Conservation (phyloP, 257 asterid species). For the Scutellaria barbata region DNA sequence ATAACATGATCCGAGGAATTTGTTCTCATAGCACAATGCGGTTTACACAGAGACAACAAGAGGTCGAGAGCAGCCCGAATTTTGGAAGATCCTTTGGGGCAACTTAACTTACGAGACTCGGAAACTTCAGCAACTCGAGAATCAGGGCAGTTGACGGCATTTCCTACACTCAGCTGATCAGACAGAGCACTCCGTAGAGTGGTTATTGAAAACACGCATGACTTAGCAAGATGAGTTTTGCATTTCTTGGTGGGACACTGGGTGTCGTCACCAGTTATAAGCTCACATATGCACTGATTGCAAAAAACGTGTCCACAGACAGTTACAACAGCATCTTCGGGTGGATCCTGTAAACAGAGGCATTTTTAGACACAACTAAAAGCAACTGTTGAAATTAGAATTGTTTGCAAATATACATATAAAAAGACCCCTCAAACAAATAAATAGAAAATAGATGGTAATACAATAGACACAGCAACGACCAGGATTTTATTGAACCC, state of each 20-base stretch:
- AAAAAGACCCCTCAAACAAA: not conserved
- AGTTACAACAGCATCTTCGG: constrained; percentile 94
- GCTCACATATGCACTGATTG: constrained; percentile 93
- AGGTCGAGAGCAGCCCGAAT: constrained; percentile 83
- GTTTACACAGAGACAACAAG: constrained; percentile 62
- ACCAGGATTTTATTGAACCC: not conserved
- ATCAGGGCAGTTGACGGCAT: constrained; percentile 41
- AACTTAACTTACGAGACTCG: constrained; percentile 43
- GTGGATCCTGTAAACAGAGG: constrained; percentile 73
- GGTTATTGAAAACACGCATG: constrained; percentile 62
- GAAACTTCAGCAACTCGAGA: constrained; percentile 45
- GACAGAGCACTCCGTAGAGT: constrained; percentile 63
- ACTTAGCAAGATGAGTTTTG: constrained; percentile 60
- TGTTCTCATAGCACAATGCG: not conserved
- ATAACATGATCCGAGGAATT: constrained; percentile 36
- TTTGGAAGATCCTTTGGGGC: constrained; percentile 78
- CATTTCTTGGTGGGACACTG: constrained; percentile 84
- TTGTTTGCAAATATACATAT: not conserved
- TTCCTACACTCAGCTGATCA: constrained; percentile 47
- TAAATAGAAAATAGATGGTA: not conserved
- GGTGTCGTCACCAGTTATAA: constrained; percentile 74
- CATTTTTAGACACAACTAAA: constrained; percentile 24
- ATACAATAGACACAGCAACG: not conserved
- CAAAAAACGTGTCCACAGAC: constrained; percentile 93
- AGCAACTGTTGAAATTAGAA: not conserved